Evolutionary conservation across 345 rosid species (phyloP), one percentile per base, ranked within the genome.

Genomic region (Litchi chinensis): DNA sequence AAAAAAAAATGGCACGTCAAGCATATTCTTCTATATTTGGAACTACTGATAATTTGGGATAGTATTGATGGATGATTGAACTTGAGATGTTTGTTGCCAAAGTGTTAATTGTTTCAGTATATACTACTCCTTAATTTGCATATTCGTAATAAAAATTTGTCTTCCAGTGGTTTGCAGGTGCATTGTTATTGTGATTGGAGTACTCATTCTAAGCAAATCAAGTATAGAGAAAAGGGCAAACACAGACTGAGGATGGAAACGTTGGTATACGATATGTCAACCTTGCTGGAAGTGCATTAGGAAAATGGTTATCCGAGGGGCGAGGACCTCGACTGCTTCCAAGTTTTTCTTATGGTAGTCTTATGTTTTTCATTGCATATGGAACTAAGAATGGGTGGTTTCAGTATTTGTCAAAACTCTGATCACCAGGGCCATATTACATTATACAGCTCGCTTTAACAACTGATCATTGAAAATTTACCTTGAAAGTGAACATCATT

Each of bases 141-240:
- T n/a, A n/a, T n/a, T 41, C 65, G 26, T 73, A 57, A 69, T 19
- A 32, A 65, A n/a, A 77, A 48, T 63, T 16, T 8, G 39, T 39
- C 70, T 56, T 54, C 57, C 89, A 95, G 99, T 95, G 98, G 96
- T 89, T 95, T 88, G 96, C 93, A 46, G 96, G 98, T 63, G 98
- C 98, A 59, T 60, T 89, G n/a, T 76, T 90, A 71, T 92, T 18
- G 88, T 91, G 5, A 73, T 88, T 50, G 98, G 98, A 6, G 97
- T 91, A 71, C 73, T 92, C 5, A 77, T 92, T 70, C 95, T 92
- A 18, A 92, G 91, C 83, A 92, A 91, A 70, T 95, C 98, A 21
- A 92, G 91, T 73, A 37, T 86, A 0, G 96, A 90, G 77, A 82
- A 50, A 79, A 93, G 89, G 83, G 75, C 70, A 46, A 88, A 82